phyloP scores from a whole-genome alignment of 2,329 filamentous ascomycete species.

The Saccharata proteae region DNA sequence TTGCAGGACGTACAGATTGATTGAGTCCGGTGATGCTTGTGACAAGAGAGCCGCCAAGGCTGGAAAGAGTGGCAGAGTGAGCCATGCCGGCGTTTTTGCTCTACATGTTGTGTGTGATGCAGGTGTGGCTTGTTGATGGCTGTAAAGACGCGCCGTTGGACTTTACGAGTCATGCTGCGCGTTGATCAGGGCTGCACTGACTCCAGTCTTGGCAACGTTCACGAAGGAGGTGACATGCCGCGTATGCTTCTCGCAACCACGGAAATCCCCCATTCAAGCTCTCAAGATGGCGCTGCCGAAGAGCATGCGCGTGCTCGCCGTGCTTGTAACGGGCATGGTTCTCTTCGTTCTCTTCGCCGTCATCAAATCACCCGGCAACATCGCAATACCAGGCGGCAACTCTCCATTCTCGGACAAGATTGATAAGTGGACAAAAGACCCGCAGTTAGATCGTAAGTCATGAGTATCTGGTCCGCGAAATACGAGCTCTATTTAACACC shows the following conservation, averaged over 20 bases:
- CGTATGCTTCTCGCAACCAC: no score
- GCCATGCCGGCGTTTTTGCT: slow-evolving; percentile 47
- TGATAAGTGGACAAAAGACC: slow-evolving; percentile 62
- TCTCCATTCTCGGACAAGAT: no score
- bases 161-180: no score
- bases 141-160: no score
- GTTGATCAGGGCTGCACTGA: no score
- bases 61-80: slow-evolving; percentile 51
- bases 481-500: slow-evolving; percentile 7
- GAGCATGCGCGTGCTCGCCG: slow-evolving; percentile 68
- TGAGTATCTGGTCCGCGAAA: slow-evolving; percentile 2
- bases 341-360: slow-evolving; percentile 69
- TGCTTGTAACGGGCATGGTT: slow-evolving; percentile 60
- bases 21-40: slow-evolving; percentile 45
- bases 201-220: no score
- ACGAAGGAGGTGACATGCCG: no score
- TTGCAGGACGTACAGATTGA: slow-evolving; percentile 9
- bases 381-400: slow-evolving; percentile 20
- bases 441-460: slow-evolving; percentile 70
- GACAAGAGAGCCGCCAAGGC: slow-evolving; percentile 60
- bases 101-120: slow-evolving; percentile 1
- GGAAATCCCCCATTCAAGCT: no score
- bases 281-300: slow-evolving; percentile 68
- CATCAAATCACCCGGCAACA: slow-evolving; percentile 43
- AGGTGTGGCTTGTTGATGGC: slow-evolving; percentile 5